Conservation (phyloP, 1,139 yeast genomes). For the Meyerozyma guilliermondii region DNA sequence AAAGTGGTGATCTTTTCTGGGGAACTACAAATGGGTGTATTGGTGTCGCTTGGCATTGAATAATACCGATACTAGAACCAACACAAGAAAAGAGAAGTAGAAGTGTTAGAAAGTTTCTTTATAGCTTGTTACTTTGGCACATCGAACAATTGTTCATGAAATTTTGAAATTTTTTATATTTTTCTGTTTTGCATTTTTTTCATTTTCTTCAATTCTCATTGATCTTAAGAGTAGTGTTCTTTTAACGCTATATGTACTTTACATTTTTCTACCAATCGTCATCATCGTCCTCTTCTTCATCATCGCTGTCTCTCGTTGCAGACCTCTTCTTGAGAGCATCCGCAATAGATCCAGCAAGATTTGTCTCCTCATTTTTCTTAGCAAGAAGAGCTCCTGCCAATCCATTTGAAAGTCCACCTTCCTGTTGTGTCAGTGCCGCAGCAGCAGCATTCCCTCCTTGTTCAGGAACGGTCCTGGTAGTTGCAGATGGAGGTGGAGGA, state of each 20-base stretch:
- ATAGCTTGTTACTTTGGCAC: too few species aligned
- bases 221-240: background rate
- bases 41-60: background rate
- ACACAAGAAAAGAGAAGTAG: too few species aligned
- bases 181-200: background rate
- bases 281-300: constrained; percentile 73
- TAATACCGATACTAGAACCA: too few species aligned
- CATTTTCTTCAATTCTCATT: background rate
- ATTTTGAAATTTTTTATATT: too few species aligned
- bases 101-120: too few species aligned
- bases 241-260: background rate
- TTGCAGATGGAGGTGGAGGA: constrained; percentile 27
- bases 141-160: too few species aligned
- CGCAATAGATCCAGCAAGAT: constrained; percentile 81
- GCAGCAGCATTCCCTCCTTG: constrained; percentile 14
- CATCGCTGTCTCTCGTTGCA: constrained; percentile 67
- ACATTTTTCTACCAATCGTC: constrained; percentile 15
- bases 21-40: background rate
- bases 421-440: constrained; percentile 7
- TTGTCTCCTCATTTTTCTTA: constrained; percentile 57
- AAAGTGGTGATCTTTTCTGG: background rate
- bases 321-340: constrained; percentile 84
- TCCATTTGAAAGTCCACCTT: constrained; percentile 49
- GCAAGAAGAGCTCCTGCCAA: constrained; percentile 72
- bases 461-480: constrained; percentile 18